Evolutionary conservation across 2,329 filamentous ascomycete species (phyloP).

Genomic region (Botrytis sinoallii): DNA sequence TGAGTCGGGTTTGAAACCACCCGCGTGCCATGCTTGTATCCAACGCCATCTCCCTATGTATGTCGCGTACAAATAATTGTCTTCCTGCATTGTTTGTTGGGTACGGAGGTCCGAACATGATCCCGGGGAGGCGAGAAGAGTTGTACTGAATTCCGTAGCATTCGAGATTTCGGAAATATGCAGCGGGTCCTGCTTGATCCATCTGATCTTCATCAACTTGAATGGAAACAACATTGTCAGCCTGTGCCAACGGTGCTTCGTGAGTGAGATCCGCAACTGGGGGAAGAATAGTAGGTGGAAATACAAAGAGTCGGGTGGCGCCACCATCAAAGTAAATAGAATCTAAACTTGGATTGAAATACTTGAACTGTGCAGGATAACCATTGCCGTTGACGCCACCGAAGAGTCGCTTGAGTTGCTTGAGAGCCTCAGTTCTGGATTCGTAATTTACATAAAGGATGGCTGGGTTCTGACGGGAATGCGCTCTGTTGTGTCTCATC

Average conservation of each 20-base stretch:
- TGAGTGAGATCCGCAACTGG: neutral
- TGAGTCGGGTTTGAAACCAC: neutral
- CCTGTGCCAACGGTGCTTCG: neutral
- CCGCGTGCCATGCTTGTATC: fast-evolving
- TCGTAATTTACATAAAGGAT: neutral
- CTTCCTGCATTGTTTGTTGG: neutral
- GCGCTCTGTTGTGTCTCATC: neutral
- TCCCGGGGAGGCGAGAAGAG: fast-evolving
- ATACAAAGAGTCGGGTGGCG: fast-evolving
- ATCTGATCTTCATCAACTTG: neutral
- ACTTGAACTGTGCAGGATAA: neutral
- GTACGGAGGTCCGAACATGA: fast-evolving
- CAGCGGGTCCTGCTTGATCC: neutral
- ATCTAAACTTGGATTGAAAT: neutral
- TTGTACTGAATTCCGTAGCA: neutral
- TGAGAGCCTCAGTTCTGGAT: neutral
- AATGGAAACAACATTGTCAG: neutral
- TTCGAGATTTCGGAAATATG: neutral
- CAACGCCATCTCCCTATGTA: fast-evolving
- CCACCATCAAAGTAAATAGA: neutral
- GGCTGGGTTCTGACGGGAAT: neutral
- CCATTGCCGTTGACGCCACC: neutral
- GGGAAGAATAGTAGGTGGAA: neutral
- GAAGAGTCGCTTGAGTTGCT: neutral
- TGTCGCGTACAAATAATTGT: neutral